Evolutionary conservation across 1,284 basidiomycete species (phyloP).

Genomic region (Ganoderma lingzhi): DNA sequence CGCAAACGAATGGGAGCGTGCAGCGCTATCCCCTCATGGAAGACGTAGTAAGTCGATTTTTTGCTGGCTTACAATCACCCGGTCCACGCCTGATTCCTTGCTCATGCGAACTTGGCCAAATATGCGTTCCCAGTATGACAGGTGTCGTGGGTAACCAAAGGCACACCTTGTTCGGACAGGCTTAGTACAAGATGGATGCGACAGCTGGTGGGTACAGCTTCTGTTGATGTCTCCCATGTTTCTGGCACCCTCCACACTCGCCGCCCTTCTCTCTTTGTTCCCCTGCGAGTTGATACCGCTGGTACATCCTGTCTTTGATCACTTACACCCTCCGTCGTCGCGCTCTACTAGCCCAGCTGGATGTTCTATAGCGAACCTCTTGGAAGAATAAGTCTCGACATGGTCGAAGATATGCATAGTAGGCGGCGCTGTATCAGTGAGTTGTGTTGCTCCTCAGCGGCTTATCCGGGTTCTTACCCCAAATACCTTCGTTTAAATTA

Average conservation of each 20-base stretch:
- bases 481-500: too few relatives aligned
- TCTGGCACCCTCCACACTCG: neutral
- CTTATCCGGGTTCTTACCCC: neutral
- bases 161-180: neutral
- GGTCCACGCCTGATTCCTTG: too few relatives aligned
- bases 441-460: neutral
- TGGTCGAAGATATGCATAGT: neutral
- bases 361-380: too few relatives aligned
- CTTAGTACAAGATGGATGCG: neutral
- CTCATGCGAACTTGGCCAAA: neutral
- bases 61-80: too few relatives aligned
- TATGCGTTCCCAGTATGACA: neutral
- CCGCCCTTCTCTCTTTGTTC: too few relatives aligned
- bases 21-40: too few relatives aligned
- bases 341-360: neutral
- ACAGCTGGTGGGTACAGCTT: neutral
- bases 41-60: too few relatives aligned
- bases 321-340: too few relatives aligned
- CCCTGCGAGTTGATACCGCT: too few relatives aligned
- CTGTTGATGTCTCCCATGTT: neutral
- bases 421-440: neutral
- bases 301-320: too few relatives aligned
- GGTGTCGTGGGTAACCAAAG: neutral
- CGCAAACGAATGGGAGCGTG: too few relatives aligned
- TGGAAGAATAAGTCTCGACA: too few relatives aligned